Conservation (phyloP, 768 basidiomycete species). For the Mycena metata region DNA sequence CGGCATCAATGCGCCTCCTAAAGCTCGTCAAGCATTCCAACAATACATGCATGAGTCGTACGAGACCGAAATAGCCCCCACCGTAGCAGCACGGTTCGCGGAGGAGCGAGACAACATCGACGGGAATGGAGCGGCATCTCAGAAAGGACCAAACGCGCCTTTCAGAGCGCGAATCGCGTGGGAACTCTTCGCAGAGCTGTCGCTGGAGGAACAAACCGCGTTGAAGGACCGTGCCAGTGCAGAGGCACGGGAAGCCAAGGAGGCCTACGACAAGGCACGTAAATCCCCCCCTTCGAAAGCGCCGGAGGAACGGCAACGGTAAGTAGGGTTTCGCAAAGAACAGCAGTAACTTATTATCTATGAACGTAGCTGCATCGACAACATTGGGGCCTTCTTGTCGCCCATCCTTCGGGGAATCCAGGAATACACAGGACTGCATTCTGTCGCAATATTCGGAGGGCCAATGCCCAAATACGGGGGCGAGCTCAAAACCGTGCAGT, state of each 20-base stretch:
- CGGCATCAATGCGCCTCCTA: not conserved
- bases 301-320: slow-evolving; percentile 1
- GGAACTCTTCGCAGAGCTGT: no score
- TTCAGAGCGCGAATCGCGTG: no score
- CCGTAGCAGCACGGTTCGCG: not conserved
- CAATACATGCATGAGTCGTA: slow-evolving; percentile 1
- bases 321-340: not conserved
- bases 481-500: slow-evolving; percentile 20
- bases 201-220: no score
- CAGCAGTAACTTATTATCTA: no score
- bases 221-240: no score
- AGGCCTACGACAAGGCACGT: no score
- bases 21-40: not conserved
- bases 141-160: not conserved
- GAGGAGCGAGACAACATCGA: not conserved
- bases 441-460: slow-evolving; percentile 10
- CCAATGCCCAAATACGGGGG: slow-evolving; percentile 22
- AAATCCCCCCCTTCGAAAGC: no score
- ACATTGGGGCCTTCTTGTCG: not conserved
- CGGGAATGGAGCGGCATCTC: no score
- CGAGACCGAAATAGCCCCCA: not conserved
- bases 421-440: slow-evolving; percentile 16
- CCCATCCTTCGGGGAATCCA: slow-evolving; percentile 16
- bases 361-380: slow-evolving; percentile 12
- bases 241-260: no score